Evolutionary conservation across 2,329 filamentous ascomycete genomes (phyloP), one percentile per base, ranked within the genome.

Genomic region (Diaporthe vexans): DNA sequence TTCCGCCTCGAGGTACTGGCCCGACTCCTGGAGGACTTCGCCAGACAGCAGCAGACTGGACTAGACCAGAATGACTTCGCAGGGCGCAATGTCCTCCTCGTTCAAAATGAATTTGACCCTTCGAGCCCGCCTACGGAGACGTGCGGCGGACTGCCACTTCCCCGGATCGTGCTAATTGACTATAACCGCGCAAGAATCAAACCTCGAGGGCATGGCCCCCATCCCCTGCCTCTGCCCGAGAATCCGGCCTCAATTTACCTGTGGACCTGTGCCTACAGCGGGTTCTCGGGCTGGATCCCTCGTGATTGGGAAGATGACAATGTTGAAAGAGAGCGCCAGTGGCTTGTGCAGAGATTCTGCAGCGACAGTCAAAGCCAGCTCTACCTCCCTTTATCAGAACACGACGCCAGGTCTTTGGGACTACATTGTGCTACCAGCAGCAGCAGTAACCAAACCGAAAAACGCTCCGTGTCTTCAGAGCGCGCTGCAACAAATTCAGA

Each of bases 1-100:
- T 69, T n/a, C 3, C 51, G 51, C 3, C 51, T 69, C 4, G 51
- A 69, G 24, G 17, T 69, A 19, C 8, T 69, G 8, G 65, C 65
- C 13, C n/a, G 24, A 4, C 37, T 52, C 9, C 21, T 57, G 67
- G 67, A 57, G 7, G 52, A 37, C 9, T 70, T 33, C n/a, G 37
- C 33, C 3, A 46, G 37, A 5, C 51, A 21, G 35, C 11, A 40
- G 15, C 17, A 57, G 1, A 17, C 8, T 13, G 51, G 52, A 9
- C 35, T 70, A 4, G 37, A 21, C 10, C 51, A 57, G 9, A 4
- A 24, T 3, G 51, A 33, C 1, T 57, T 70, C 11, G 35, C 17
- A 11, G 51, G 15, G 10, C 51, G 52, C 3, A 70, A 57, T 13
- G 10, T 70, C 4, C 6, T 57, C 0, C 51, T 70, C 26, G 35